phyloP scores from a whole-genome alignment of 441 rosid species.

The Gossypium davidsonii region DNA sequence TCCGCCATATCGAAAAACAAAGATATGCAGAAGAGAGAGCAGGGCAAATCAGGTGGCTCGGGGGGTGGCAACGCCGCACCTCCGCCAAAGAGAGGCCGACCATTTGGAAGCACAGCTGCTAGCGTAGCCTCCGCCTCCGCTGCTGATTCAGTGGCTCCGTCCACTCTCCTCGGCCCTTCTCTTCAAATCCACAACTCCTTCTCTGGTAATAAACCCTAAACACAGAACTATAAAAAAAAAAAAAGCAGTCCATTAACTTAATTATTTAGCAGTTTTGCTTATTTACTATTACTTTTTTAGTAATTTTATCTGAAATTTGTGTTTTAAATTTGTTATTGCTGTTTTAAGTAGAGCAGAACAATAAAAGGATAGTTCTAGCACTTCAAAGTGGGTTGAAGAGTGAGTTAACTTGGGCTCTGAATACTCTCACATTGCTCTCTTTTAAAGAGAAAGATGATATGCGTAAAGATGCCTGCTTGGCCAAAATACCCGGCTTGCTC shows the following conservation, averaged over 20 bases:
- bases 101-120: conserved; percentile 52
- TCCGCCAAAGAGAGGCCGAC: conserved; percentile 59
- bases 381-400: conserved; percentile 91
- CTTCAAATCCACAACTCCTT: conserved; percentile 68
- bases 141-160: conserved; percentile 50
- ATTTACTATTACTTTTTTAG: background rate
- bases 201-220: conserved; percentile 38
- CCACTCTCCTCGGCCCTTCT: conserved; percentile 57
- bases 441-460: conserved; percentile 86
- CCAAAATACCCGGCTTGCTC: conserved; percentile 83
- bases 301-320: background rate
- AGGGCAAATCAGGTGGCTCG: conserved; percentile 48
- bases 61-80: conserved; percentile 47
- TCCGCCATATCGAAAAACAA: background rate
- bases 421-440: conserved; percentile 81
- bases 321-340: background rate
- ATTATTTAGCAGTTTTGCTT: background rate
- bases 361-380: conserved; percentile 78
- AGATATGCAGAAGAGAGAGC: conserved; percentile 69
- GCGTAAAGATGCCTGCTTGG: conserved; percentile 72
- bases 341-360: conserved; percentile 62
- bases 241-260: background rate
- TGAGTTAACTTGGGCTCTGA: conserved; percentile 87
- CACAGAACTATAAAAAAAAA: background rate
- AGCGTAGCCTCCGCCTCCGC: conserved; percentile 30